Evolutionary conservation across 2,329 filamentous ascomycete genomes (phyloP), one percentile per base, ranked within the genome.

Genomic region (Botrytis sinoallii): DNA sequence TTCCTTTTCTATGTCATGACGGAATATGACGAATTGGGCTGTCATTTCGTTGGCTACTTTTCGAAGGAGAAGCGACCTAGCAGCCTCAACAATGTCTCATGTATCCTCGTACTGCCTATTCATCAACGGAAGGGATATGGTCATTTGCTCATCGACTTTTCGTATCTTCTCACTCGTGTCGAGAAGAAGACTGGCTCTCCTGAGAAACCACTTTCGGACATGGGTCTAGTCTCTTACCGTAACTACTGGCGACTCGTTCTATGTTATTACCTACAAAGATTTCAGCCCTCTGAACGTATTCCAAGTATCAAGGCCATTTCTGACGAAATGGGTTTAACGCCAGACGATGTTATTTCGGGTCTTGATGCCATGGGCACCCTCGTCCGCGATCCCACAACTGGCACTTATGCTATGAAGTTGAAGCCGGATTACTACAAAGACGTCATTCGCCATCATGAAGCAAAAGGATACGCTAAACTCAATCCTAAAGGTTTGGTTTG

Each of bases 11-110:
- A 98, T 82, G 95, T 98, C 78, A 93, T 98, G 84, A 97, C 94
- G 77, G 96, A 97, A 79, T 95, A 95, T 78, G 93, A 98, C 80
- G 92, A 96, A 73, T 89, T 92, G 29, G 95, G 95, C 29, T 98
- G 96, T 81, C 96, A 98, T 81, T 96, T 99, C 78, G 95, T 98
- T 40, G 96, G 96, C n/a, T 99, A 99, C 81, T 99, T 99, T 80
- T 98, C 96, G 69, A 99, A 99, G 82, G 96, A 99, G 84, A 99
- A 99, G 84, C 88, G 97, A 61, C 92, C 94, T 3, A 95, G 93
- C 82, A 97, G 94, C 75, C 92, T 95, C 78, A 98, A 99, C 83
- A 99, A 99, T 77, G 96, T 99, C 66, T 98, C 94, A 14, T 99
- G 96, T 83, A 99, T 99, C 78, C 85, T 99, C 66, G 97, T 97